Conservation (phyloP, 164 flowering plant species). For the Vitis rupestris region DNA sequence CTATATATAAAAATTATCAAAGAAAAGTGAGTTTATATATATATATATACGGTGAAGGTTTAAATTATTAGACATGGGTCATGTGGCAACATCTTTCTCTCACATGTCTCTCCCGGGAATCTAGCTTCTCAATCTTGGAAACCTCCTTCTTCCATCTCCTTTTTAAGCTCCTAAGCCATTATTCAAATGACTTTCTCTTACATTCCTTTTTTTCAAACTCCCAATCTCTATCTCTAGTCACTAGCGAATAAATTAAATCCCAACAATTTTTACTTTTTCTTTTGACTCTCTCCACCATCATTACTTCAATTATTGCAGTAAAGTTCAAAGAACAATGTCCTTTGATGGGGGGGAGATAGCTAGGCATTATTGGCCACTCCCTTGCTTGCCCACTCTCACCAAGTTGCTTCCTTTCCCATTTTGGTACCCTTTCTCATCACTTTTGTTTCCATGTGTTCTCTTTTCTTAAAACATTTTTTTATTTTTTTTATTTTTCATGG, state of each 20-base stretch:
- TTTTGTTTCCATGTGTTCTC: too few relatives aligned
- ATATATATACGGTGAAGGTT: too few relatives aligned
- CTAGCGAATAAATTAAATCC: background rate
- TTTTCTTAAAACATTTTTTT: too few relatives aligned
- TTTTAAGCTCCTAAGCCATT: background rate
- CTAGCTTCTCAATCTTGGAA: constrained; percentile 16
- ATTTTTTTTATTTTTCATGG: too few relatives aligned
- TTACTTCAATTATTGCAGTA: constrained; percentile 27
- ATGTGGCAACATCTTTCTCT: constrained; percentile 21
- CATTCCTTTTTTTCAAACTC: constrained; percentile 13
- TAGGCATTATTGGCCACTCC: too few relatives aligned
- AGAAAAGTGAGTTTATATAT: too few relatives aligned
- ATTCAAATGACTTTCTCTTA: background rate
- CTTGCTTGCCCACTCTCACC: too few relatives aligned
- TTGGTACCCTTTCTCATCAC: too few relatives aligned
- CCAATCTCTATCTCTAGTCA: constrained; percentile 9
- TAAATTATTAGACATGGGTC: background rate
- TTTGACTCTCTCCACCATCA: constrained; percentile 23
- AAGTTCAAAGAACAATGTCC: constrained; percentile 2
- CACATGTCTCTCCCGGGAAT: constrained; percentile 31
- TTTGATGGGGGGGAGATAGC: too few relatives aligned
- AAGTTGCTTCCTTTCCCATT: too few relatives aligned
- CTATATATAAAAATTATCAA: too few relatives aligned
- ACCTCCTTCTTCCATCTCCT: background rate
- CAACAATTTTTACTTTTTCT: constrained; percentile 9